Evolutionary conservation across 805 yeast genomes (phyloP).

Genomic region (Lipomyces starkeyi): DNA sequence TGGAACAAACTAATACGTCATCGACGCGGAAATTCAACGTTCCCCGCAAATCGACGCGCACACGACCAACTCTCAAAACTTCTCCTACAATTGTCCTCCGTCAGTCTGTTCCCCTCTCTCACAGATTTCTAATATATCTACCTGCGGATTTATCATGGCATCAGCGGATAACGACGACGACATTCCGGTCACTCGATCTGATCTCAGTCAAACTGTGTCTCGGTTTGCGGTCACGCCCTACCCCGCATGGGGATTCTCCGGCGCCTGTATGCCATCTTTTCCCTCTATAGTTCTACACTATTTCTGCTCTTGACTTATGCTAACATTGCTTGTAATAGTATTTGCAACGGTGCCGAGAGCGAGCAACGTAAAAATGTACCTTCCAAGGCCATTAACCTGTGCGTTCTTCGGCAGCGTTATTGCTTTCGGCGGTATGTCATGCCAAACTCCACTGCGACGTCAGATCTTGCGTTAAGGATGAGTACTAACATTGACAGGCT

Average conservation of each 20-base stretch:
- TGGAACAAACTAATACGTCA: not conserved
- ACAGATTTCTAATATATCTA: not conserved
- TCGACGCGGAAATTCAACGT: not conserved
- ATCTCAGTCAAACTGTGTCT: constrained; percentile 23
- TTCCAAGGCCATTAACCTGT: constrained; percentile 38
- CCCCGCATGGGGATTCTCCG: constrained; percentile 37
- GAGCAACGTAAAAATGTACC: constrained; percentile 11
- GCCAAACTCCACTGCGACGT: not conserved
- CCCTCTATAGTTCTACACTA: not conserved
- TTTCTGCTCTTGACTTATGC: not conserved
- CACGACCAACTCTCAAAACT: not conserved
- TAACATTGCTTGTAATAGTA: constrained; percentile 21
- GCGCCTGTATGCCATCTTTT: constrained; percentile 20
- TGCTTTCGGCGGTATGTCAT: constrained; percentile 37
- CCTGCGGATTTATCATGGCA: not conserved
- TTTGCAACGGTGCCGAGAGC: constrained; percentile 35
- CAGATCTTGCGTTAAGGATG: not conserved
- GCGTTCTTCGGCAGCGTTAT: constrained; percentile 34
- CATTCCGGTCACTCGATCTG: constrained; percentile 18
- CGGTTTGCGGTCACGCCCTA: constrained; percentile 36
- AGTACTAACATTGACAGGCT: constrained; percentile 37
- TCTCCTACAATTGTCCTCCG: not conserved
- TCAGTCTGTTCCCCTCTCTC: not conserved
- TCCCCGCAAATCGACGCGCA: not conserved
- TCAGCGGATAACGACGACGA: constrained; percentile 11